Base-by-base conservation (phyloP, 306 rosid genomes). In the Quillaja saponaria region DNA sequence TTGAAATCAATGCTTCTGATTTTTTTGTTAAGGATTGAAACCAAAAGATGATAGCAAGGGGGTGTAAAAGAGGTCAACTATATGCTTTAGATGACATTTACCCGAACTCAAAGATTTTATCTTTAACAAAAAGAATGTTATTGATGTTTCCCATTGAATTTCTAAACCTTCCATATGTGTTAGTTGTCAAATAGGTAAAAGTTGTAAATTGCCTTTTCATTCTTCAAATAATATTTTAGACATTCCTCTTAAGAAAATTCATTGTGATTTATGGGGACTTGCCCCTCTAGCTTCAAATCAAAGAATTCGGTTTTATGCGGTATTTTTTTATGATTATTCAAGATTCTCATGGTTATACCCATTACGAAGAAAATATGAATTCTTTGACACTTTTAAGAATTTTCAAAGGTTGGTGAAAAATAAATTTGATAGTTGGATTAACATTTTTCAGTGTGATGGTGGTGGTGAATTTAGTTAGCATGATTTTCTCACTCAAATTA, bases 251-350 rank as follows among this genome's bases (percentile, higher is more conserved):
- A 10, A 17, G n/a, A 14, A 35, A 5, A 37, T 37, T 14, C 63
- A 47, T 62, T 47, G 44, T 62, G 67, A 47, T 9, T 33, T 61
- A 4, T 61, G 67, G 34, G 55, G 42, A 9, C 55, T 21, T 0
- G 39, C 55, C 1, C 55, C 45, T 6, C 3, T 45, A 9, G 8
- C 1, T 1, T 61, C 67, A 8, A 5, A n/a, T 61, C 25, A 33
- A 5, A 31, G 13, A 13, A 46, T 46, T 31, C 7, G 4, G 2
- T 62, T 1, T 33, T 62, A 47, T 62, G 55, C 28, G 1, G 3
- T 33, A 5, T 61, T 61, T 3, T 39, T 55, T 15, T 21, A 55
- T 14, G 60, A 34, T 1, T 34, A n/a, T 0, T 31, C 42, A 0
- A 4, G 21, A 6, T 33, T 31, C 8, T n/a, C 55, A 6, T 47